Evolutionary conservation across 2,329 filamentous ascomycete species (phyloP), one percentile per base, ranked within the genome.

Genomic region (Trichoderma koningiopsis): DNA sequence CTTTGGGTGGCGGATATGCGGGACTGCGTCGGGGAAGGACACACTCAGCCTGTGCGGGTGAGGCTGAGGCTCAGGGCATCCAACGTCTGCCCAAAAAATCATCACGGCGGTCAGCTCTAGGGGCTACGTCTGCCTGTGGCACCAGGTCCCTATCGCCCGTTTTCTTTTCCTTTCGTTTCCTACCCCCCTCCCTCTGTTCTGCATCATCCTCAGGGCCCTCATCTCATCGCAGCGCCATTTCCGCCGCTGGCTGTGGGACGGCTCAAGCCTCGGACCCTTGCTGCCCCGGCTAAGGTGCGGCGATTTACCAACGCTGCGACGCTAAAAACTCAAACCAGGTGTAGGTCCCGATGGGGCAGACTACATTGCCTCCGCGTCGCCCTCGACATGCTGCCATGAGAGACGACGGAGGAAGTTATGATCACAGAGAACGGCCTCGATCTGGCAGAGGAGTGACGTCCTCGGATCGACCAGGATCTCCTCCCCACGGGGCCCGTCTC

Each of bases 331-430:
- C 77, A 75, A 78, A 75, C 74, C 68, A 72, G 72, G 73, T 73
- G 74, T 72, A 75, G 68, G 69, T 72, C 70, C 71, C 74, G 71
- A 75, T 76, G 76, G 71, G 75, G 74, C 74, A 74, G 71, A 72
- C 73, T 75, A 71, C 76, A 73, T 75, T 75, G 74, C 73, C 75
- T 79, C 75, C 74, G 74, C 76, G 74, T 77, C 77, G 75, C 74
- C 75, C 74, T 76, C 76, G 75, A 77, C 73, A 81, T 81, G 79
- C 77, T 79, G 78, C 79, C 77, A 82, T 82, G 80, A 81, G 72
- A 75, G 78, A 81, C 77, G 75, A 75, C 69, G 75, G 76, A 74
- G 76, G 76, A 78, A 75, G 74, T 73, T 74, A 81, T 75, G 78
- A 80, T 63, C 74, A 77, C 73, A 75, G 77, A 77, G 78, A 81